Evolutionary conservation across 805 yeast genomes (phyloP), one percentile per base, ranked within the genome.

Genomic region (Hanseniaspora lachancei): DNA sequence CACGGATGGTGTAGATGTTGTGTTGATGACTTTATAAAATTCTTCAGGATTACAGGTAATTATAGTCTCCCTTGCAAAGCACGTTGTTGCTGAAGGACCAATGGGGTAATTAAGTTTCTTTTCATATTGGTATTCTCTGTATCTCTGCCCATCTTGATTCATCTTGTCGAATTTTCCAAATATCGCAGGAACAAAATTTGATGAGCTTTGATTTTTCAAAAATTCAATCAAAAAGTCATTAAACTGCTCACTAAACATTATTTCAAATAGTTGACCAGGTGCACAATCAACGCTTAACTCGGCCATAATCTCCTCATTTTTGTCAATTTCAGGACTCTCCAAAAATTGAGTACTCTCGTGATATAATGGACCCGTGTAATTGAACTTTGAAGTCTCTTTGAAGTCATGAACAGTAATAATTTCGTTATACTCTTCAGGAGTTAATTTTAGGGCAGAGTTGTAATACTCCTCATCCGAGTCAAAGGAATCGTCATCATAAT

Each of bases 61-160:
- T 21, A 86, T 73, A 0, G 74, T 70, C 61, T 89, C 96, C 2
- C 67, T 69, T 16, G 78, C 80, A n/a, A 70, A 58, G 65, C 95
- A 86, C 57, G 76, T 80, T 2, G 99, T 89, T 24, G 91, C 87
- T 62, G 87, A 89, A 13, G 98, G 98, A 0, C 98, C 98, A 39
- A 93, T 80, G 0, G 96, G 78, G 54, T 78, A 89, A 53, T 81
- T 80, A 57, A 93, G 73, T 0, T 84, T 87, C 67, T 86, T 86
- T 49, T 77, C 76, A 67, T 89, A 93, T 5, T 77, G 74, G 64
- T 78, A 89, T 3, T 70, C 66, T 54, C 95, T 69, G 47, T 70
- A 75, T 47, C 70, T 66, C 29, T 68, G 66, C 4, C 73, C 76
- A 10, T 74, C 73, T 27, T 70, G 73, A 39, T 72, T 68, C 3